These are phyloP conservation scores for Simmondsia chinensis DNA, from an alignment of 148 eudicot genomes.

Conservation along the genomic window DNA sequence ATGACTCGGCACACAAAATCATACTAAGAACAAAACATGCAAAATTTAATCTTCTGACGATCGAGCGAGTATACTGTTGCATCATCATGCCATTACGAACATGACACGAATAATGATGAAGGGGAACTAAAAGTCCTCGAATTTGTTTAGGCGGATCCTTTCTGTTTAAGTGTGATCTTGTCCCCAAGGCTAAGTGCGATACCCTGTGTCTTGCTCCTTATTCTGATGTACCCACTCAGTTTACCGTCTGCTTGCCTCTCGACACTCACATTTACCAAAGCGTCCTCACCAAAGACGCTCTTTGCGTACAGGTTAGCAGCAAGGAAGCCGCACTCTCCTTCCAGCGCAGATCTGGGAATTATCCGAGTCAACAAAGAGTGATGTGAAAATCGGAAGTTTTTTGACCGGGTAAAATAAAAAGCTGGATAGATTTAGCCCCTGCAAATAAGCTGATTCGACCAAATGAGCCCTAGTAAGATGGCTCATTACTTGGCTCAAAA, in stretches of 20 bases:
- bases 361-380: neutral
- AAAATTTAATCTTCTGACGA: no score
- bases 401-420: neutral
- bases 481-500: no score
- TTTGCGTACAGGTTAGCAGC: slow-evolving; percentile 94
- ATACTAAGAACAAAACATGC: no score
- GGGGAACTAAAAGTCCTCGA: no score
- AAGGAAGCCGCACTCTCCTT: slow-evolving; percentile 88
- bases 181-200: slow-evolving; percentile 93
- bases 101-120: no score
- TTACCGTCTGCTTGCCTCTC: slow-evolving; percentile 86
- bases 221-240: slow-evolving; percentile 86
- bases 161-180: slow-evolving; percentile 92
- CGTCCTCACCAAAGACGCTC: slow-evolving; percentile 93
- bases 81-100: no score
- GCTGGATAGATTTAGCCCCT: no score
- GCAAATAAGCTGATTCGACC: no score
- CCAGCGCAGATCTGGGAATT: slow-evolving; percentile 68
- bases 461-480: no score
- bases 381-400: neutral
- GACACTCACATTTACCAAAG: slow-evolving; percentile 76
- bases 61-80: no score
- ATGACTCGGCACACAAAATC: no score
- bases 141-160: slow-evolving; percentile 44
- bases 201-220: slow-evolving; percentile 94